Percentiles rank a stretch among this genome's conserved stretches.
These are phyloP conservation scores for Cladosporium oxysporum DNA, from an alignment of 2,329 filamentous ascomycete genomes.

Conservation along the genomic window DNA sequence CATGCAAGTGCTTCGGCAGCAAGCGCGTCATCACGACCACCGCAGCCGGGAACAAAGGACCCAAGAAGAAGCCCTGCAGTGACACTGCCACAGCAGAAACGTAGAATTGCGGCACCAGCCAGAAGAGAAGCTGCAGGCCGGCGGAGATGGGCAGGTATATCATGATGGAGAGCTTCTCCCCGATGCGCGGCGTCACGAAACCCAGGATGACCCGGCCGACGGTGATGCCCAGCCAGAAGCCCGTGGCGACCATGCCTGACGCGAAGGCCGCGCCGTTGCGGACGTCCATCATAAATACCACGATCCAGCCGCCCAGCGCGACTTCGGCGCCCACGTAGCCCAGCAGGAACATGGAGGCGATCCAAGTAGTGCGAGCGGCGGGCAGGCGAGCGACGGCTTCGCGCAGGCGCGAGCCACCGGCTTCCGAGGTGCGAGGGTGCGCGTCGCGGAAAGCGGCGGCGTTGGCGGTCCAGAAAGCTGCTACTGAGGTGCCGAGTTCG, in stretches of 20 bases:
- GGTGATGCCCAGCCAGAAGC: constrained; percentile 83
- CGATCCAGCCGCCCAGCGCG: constrained; percentile 76
- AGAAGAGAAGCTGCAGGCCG: constrained; percentile 71
- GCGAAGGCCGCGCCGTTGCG: constrained; percentile 68
- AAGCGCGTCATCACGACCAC: constrained; percentile 74
- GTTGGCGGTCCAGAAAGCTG: constrained; percentile 65
- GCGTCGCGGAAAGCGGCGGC: constrained; percentile 58
- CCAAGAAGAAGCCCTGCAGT: constrained; percentile 76
- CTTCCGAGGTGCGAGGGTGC: constrained; percentile 47
- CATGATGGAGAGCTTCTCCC: constrained; percentile 63
- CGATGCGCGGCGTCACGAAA: constrained; percentile 72
- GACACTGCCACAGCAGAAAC: constrained; percentile 71
- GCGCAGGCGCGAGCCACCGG: constrained; percentile 52
- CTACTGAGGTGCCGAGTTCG: constrained; percentile 55
- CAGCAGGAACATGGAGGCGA: constrained; percentile 72
- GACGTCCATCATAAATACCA: constrained; percentile 82
- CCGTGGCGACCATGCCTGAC: constrained; percentile 73
- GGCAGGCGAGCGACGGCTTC: constrained; percentile 51
- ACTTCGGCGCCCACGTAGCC: constrained; percentile 80
- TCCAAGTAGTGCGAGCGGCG: constrained; percentile 64
- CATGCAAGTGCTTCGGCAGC: constrained; percentile 71
- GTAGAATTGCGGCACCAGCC: constrained; percentile 76
- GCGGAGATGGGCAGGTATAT: constrained; percentile 67
- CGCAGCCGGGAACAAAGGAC: constrained; percentile 74
- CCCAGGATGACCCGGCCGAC: constrained; percentile 71